Percentiles rank a stretch among this genome's conserved stretches.
These are phyloP conservation scores for Helenozyma rhizophorensis DNA, from an alignment of 805 yeast genomes.

Conservation along the genomic window DNA sequence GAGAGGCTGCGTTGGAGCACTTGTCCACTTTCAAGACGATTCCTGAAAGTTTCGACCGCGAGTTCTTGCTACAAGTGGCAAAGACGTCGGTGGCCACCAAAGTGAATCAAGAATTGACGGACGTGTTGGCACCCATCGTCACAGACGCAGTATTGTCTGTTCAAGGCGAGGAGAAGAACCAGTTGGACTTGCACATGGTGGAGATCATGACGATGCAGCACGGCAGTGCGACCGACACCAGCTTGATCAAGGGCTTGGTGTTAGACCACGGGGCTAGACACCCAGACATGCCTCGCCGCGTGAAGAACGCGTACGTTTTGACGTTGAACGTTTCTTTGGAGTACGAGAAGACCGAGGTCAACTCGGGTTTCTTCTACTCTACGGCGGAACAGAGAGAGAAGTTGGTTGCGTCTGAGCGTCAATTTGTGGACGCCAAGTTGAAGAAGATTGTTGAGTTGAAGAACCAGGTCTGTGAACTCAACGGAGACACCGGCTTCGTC, in stretches of 20 bases:
- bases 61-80: slow-evolving; percentile 86
- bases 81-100: slow-evolving; percentile 86
- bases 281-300: slow-evolving; percentile 95
- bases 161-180: slow-evolving; percentile 41
- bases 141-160: slow-evolving; percentile 93
- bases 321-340: slow-evolving; percentile 92
- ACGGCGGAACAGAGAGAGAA: slow-evolving; percentile 95
- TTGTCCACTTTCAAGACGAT: slow-evolving; percentile 62
- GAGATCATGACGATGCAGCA: slow-evolving; percentile 99
- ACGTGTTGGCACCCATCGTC: slow-evolving; percentile 85
- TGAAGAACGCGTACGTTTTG: slow-evolving; percentile 78
- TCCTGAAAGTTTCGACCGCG: slow-evolving; percentile 65
- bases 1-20: slow-evolving; percentile 66
- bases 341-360: slow-evolving; percentile 96
- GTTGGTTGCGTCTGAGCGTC: slow-evolving; percentile 88
- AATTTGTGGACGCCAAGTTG: slow-evolving; percentile 90
- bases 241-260: slow-evolving; percentile 82
- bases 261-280: slow-evolving; percentile 98
- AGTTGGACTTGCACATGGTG: slow-evolving; percentile 90
- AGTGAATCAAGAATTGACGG: slow-evolving; percentile 70
- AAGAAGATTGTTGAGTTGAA: slow-evolving; percentile 88
- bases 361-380: slow-evolving; percentile 91
- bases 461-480: slow-evolving; percentile 82
- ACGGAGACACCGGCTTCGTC: slow-evolving; percentile 74
- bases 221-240: slow-evolving; percentile 77